Evolutionary conservation across 2,329 filamentous ascomycete genomes (phyloP), one percentile per base, ranked within the genome.

Genomic region (Aspergillus sp.): DNA sequence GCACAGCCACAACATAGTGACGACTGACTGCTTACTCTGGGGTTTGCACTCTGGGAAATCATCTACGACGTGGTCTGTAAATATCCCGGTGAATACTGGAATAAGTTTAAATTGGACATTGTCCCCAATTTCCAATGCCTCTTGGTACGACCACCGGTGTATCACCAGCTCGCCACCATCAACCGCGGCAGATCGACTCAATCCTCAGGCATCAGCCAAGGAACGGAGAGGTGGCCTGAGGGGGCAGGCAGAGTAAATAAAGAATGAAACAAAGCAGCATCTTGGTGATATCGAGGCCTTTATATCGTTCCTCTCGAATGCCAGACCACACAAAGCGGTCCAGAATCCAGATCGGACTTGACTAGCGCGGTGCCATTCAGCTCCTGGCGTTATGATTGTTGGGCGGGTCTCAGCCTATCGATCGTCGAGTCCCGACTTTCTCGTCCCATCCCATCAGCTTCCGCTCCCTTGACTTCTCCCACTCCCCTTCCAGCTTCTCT

Each of bases 321-420:
- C 5, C 34, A n/a, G 34, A n/a, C 13, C 15, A 7, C 13, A 37
- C 34, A 37, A 37, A 37, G 34, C 34, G 15, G 34, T 15, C 34
- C 34, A 13, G 34, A 20, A 44, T 54, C 51, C 51, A 54, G 51
- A 54, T 47, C 51, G 39, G 30, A 24, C 19, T 34, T 30, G 20
- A 54, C 51, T 54, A 54, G 51, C 42, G 51, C 42, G 42, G 48
- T 51, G 44, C 41, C 49, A 33, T 48, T 48, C 55, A 53, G 55
- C 55, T 53, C 34, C 34, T 37, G 34, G 41, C 39, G 39, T 53
- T 40, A 19, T 54, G 30, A 48, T 41, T 54, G 51, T 30, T 54
- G 58, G 51, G 47, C 47, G 57, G 41, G 51, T 54, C 50, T 57
- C 58, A 60, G 50, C 56, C 56, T 54, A 54, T 58, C 56, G 54